Evolutionary conservation across 164 flowering plant genomes (phyloP).

Genomic region (Kalanchoe fedtschenkoi): DNA sequence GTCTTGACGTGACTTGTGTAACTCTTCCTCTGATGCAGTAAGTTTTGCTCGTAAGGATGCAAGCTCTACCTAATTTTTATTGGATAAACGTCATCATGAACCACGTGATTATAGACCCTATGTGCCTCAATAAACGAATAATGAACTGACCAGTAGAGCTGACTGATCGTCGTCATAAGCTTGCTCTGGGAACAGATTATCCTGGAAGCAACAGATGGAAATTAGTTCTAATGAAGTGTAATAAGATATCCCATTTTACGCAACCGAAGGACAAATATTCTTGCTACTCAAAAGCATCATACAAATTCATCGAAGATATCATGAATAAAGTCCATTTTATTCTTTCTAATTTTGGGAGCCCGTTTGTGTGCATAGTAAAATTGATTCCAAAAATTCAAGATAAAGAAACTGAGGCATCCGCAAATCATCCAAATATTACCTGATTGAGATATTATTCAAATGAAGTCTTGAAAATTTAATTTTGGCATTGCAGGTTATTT

Average conservation of each 20-base stretch:
- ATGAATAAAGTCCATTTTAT: neutral
- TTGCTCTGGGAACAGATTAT: slow-evolving; percentile 32
- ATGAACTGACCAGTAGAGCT: slow-evolving; percentile 36
- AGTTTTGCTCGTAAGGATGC: slow-evolving; percentile 54
- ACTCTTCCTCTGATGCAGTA: slow-evolving; percentile 59
- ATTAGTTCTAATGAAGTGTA: neutral
- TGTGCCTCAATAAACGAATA: slow-evolving; percentile 1
- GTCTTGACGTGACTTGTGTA: slow-evolving; percentile 60
- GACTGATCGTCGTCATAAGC: slow-evolving; percentile 25
- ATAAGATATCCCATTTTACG: neutral
- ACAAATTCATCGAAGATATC: neutral
- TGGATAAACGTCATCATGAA: neutral
- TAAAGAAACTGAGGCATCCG: neutral
- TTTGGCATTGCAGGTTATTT: neutral
- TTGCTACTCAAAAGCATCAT: neutral
- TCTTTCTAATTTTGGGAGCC: too few relatives aligned
- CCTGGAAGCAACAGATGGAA: slow-evolving; percentile 30
- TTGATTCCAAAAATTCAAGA: neutral
- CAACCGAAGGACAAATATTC: neutral
- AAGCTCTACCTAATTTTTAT: slow-evolving; percentile 40
- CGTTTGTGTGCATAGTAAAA: neutral
- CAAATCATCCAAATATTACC: too few relatives aligned
- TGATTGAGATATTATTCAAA: neutral
- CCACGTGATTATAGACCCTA: neutral
- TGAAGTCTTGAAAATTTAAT: neutral